Percentiles rank a stretch among this genome's conserved stretches.
Conservation (phyloP, 2,329 filamentous ascomycete genomes). For the Coniochaeta pulveracea region DNA sequence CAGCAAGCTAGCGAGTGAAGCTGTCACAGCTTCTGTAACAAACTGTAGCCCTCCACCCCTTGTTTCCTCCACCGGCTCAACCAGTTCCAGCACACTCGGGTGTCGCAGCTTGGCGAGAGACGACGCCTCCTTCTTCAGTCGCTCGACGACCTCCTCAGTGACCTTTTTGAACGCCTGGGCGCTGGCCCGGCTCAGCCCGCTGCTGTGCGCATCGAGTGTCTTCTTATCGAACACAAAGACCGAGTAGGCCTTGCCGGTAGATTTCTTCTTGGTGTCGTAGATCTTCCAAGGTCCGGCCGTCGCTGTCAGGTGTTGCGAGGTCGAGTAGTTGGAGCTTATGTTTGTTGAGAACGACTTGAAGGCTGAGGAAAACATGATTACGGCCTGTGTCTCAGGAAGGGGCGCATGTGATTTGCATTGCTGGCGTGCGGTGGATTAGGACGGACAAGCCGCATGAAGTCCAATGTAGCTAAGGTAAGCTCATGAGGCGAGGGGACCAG, state of each 20-base stretch:
- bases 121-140: constrained; percentile 83
- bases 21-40: constrained; percentile 82
- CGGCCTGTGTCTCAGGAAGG: constrained; percentile 2
- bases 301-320: constrained; percentile 65
- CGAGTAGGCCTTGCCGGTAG: constrained; percentile 76
- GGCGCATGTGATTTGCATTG: constrained; percentile 1
- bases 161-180: constrained; percentile 64
- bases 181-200: constrained; percentile 49
- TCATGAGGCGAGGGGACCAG: no score
- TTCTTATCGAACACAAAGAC: constrained; percentile 94
- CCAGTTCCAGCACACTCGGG: constrained; percentile 82
- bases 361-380: constrained; percentile 79
- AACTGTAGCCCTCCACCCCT: constrained; percentile 88
- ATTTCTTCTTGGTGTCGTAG: constrained; percentile 94
- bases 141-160: constrained; percentile 82
- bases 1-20: constrained; percentile 72
- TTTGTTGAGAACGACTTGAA: constrained; percentile 91
- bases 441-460: no score
- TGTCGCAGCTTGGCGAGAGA: constrained; percentile 81
- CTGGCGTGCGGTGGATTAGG: no score
- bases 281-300: constrained; percentile 93
- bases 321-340: constrained; percentile 82
- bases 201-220: constrained; percentile 59
- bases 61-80: constrained; percentile 92
- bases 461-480: no score